Base-by-base conservation (phyloP, 768 basidiomycete genomes). In the Cytidiella melzeri region DNA sequence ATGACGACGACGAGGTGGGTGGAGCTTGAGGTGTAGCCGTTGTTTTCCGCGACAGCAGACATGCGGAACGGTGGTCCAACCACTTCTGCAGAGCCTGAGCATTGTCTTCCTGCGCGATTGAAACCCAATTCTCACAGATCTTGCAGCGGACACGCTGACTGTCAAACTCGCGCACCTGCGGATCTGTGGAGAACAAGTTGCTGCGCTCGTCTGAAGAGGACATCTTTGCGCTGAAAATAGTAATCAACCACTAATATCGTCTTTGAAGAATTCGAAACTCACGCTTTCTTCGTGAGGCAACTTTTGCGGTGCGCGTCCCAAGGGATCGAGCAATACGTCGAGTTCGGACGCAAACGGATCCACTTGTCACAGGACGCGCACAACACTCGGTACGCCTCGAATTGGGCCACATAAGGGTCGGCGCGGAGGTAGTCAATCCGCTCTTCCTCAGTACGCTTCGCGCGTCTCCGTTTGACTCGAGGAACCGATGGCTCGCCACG, bases 261-360 rank as follows among this genome's bases (percentile, higher is more conserved):
- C 21, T n/a, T 6, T 7, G 19, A 12, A 27, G 27, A 12, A 34
- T 6, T n/a, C n/a, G 27, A 21, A 20, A 70, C 81, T 52, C 61
- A 84, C 86, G 80, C 75, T 64, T 86, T 85, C 69, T 86, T 88
- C 1, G 84, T 80, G 41, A 90, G 67, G 66, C 87, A 89, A 61
- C 84, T 86, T 69, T 87, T 89, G 37, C 87, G 71, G 60, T 90
- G 87, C 3, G 87, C 87, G 61, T 89, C 86, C 87, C 87, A 90
- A 0, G 87, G 87, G 47, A 90, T 89, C n/a, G 81, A 84, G 59
- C 87, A 91, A 58, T 88, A 91, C 0, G 87, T 89, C 47, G 87
- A 89, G 63, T 91, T 91, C 39, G 87, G 86, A 6, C 87, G 75
- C n/a, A 90, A 71, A 13, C 88, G 75, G 54, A 90, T 88, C 87